Base-by-base conservation (phyloP, 495 filamentous ascomycete species). In the Penicillium paxilli region DNA sequence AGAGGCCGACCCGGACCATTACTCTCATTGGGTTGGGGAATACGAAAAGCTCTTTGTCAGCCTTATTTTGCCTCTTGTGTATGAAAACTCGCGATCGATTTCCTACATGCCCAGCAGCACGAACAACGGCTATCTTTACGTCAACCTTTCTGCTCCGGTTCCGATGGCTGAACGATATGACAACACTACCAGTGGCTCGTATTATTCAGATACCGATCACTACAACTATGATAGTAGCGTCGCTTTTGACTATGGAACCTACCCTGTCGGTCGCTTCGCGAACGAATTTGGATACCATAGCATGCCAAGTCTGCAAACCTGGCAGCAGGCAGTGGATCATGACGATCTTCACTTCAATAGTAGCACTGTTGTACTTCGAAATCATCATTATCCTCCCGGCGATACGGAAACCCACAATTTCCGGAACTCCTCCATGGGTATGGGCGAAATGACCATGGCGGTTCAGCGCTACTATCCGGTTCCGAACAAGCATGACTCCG, bases 201-300 rank as follows among this genome's bases (percentile, higher is more conserved):
- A 87, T 30, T 87, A 89, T 59, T 84, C 84, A 10, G 82, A 89
- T 59, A 88, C 85, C 8, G 86, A 89, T 51, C 80, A 84, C 60
- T 90, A 90, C 68, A 82, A 87, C 55, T 90, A 90, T 53, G 70
- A 83, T 59, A 76, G 77, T 26, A 59, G 52, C 8, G 57, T 77
- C 17, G 77, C 83, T 0, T 87, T 86, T 67, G 79, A 89, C 63
- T 65, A 73, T 48, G 70, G 69, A 5, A 64, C 65, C 8, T 87
- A 85, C 52, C 85, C 84, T 0, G 73, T 85, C 0, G 83, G 82
- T 11, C 76, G 85, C n/a, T 87, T 88, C 59, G 77, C 82, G 8
- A 83, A 84, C 54, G 85, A 88, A 64, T 88, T 87, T 48, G 85
- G 85, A 44, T 87, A 77, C 65, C 83, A 84, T 54, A 82, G 78